A percentile compares a stretch with the other conserved stretches of the same genome.
Conservation (phyloP, 139 green algal genomes). For the Coccomyxa sp. region DNA sequence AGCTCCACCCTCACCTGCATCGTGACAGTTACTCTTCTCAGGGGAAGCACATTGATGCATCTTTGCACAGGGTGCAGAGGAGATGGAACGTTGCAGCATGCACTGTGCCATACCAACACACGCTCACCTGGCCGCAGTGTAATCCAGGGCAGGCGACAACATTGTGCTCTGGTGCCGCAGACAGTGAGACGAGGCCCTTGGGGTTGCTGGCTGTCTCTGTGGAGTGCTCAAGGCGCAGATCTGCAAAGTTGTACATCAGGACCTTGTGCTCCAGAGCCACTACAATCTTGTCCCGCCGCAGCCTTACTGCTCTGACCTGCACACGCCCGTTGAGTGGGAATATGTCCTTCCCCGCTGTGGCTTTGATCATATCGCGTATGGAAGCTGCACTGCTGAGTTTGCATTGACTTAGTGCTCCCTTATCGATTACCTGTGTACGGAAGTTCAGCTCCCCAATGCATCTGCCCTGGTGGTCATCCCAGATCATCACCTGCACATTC, state of each 20-base stretch:
- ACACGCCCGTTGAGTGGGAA: not conserved
- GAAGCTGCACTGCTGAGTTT: not conserved
- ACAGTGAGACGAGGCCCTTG: conserved; percentile 80
- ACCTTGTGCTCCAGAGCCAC: conserved; percentile 93
- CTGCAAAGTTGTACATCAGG: conserved; percentile 93
- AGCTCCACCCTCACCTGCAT: conserved; percentile 94
- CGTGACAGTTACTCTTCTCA: too few species aligned
- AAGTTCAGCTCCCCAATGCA: conserved; percentile 96
- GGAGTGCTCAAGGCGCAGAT: conserved; percentile 86
- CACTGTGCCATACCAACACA: too few species aligned
- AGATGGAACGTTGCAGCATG: too few species aligned
- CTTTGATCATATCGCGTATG: not conserved
- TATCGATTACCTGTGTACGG: conserved; percentile 64
- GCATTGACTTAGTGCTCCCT: not conserved
- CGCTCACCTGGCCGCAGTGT: conserved; percentile 84
- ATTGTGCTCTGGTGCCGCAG: conserved; percentile 62
- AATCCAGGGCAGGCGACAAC: conserved; percentile 93
- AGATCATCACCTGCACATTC: conserved; percentile 90
- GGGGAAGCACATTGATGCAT: too few species aligned
- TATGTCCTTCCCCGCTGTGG: not conserved
- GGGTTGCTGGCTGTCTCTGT: conserved; percentile 90
- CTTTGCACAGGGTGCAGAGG: too few species aligned
- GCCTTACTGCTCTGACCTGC: conserved; percentile 77
- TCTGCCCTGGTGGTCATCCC: conserved; percentile 91
- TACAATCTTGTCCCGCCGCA: conserved; percentile 88